Evolutionary conservation across 1,139 yeast species (phyloP).

Genomic region (Scheffersomyces insectosa): DNA sequence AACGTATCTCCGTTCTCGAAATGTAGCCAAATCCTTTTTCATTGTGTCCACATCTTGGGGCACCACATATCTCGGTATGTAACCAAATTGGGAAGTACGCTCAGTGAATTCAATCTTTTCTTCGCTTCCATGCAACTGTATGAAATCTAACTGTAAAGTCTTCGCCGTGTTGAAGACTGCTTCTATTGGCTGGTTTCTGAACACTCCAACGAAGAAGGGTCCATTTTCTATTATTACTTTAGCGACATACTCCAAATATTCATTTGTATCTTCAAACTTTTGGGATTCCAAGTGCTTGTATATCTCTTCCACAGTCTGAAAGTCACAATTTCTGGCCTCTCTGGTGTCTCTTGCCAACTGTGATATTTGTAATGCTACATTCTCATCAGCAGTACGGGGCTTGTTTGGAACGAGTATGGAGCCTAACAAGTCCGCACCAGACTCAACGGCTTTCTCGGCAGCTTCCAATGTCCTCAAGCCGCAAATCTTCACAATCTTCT

Average conservation of each 20-base stretch:
- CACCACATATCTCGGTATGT: slow-evolving; percentile 69
- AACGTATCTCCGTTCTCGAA: slow-evolving; percentile 8
- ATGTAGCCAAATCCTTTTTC: slow-evolving; percentile 18
- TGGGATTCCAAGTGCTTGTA: slow-evolving; percentile 14
- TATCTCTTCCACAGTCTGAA: slow-evolving; percentile 22
- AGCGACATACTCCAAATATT: slow-evolving; percentile 36
- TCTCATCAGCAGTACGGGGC: slow-evolving; percentile 62
- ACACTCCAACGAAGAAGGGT: slow-evolving; percentile 86
- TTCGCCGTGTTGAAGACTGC: slow-evolving; percentile 54
- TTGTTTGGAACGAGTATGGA: slow-evolving; percentile 84
- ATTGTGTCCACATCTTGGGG: slow-evolving; percentile 49
- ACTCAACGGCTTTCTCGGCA: slow-evolving; percentile 64
- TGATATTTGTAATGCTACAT: slow-evolving; percentile 57
- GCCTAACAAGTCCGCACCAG: slow-evolving; percentile 79
- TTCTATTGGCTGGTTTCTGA: slow-evolving; percentile 73
- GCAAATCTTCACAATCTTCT: slow-evolving; percentile 68
- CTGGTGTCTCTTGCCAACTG: slow-evolving; percentile 25
- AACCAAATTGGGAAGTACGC: slow-evolving; percentile 44
- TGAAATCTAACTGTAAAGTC: slow-evolving; percentile 63
- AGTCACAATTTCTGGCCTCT: slow-evolving; percentile 15
- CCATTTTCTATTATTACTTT: slow-evolving; percentile 47
- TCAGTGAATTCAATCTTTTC: slow-evolving; percentile 54
- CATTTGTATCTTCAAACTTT: slow-evolving; percentile 18
- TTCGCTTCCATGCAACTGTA: slow-evolving; percentile 90
- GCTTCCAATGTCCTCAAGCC: slow-evolving; percentile 72